Evolutionary conservation across 805 yeast genomes (phyloP).

Genomic region (Maudiozyma turicensis): DNA sequence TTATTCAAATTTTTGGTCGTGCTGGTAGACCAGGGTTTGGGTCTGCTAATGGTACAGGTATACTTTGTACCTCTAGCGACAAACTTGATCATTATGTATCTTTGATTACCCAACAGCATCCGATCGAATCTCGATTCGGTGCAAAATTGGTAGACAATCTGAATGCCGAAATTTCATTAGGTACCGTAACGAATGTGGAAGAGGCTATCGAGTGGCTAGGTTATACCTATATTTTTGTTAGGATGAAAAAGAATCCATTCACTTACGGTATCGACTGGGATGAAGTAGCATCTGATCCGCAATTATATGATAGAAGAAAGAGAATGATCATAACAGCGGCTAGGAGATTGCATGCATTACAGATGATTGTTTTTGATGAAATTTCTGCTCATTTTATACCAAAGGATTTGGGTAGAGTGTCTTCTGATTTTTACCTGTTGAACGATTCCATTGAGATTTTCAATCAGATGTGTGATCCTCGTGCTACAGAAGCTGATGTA

Average conservation of each 20-base stretch:
- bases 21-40: constrained; percentile 96
- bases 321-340: constrained; percentile 76
- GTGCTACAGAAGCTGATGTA: constrained; percentile 87
- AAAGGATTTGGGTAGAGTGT: constrained; percentile 87
- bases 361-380: constrained; percentile 91
- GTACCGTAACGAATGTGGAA: constrained; percentile 87
- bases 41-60: constrained; percentile 86
- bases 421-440: constrained; percentile 84
- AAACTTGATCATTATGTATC: constrained; percentile 81
- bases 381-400: constrained; percentile 66
- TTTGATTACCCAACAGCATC: constrained; percentile 84
- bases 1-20: constrained; percentile 95
- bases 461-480: constrained; percentile 72
- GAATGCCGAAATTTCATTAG: constrained; percentile 93
- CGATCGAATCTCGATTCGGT: constrained; percentile 79
- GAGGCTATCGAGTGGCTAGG: constrained; percentile 98
- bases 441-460: constrained; percentile 83
- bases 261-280: constrained; percentile 86
- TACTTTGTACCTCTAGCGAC: constrained; percentile 75
- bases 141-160: constrained; percentile 79
- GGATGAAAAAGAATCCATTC: constrained; percentile 92
- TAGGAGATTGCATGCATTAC: constrained; percentile 68
- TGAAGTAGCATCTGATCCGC: constrained; percentile 75
- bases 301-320: constrained; percentile 60
- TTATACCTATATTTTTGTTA: constrained; percentile 83